These are phyloP conservation scores for Sporisorium exsertum DNA, from an alignment of 1,284 basidiomycete species.

Conservation along the genomic window DNA sequence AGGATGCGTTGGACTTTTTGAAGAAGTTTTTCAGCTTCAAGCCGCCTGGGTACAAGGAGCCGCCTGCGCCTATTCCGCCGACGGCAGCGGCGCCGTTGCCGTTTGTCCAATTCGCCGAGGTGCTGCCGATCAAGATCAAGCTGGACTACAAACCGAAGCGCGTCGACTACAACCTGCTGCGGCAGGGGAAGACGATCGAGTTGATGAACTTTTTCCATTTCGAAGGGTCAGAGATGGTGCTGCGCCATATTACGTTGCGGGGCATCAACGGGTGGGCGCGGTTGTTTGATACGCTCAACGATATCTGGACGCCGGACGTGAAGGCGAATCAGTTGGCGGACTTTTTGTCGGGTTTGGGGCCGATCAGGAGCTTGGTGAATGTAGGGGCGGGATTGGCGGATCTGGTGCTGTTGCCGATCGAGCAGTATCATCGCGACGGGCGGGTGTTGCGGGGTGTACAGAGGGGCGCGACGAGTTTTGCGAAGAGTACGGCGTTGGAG, in stretches of 20 bases:
- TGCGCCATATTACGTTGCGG: conserved; percentile 88
- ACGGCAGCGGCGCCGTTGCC: conserved; percentile 21
- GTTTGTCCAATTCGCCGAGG: conserved; percentile 78
- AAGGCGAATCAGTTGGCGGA: conserved; percentile 97
- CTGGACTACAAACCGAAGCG: conserved; percentile 98
- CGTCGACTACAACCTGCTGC: conserved; percentile 84
- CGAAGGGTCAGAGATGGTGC: conserved; percentile 96
- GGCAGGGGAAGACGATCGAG: conserved; percentile 91
- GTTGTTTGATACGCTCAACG: conserved; percentile 89
- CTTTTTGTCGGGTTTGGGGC: conserved; percentile 95
- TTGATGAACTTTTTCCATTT: conserved; percentile 99
- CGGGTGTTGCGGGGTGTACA: conserved; percentile 92
- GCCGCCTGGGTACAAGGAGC: conserved; percentile 67
- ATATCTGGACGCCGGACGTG: conserved; percentile 98
- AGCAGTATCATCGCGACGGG: conserved; percentile 96
- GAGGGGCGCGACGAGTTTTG: conserved; percentile 89
- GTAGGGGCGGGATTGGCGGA: conserved; percentile 96
- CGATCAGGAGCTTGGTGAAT: conserved; percentile 88
- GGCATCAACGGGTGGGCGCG: conserved; percentile 90
- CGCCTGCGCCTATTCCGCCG: background rate
- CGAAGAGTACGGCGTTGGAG: conserved; percentile 92
- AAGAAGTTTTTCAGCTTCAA: conserved; percentile 95
- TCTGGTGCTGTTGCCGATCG: conserved; percentile 91
- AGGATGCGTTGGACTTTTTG: conserved; percentile 96
- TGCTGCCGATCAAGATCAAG: conserved; percentile 85